A percentile compares a stretch with the other conserved stretches of the same genome.
Evolutionary conservation across 192 early-diverging fungal species (phyloP).

Genomic region (Spinellus fusiger): DNA sequence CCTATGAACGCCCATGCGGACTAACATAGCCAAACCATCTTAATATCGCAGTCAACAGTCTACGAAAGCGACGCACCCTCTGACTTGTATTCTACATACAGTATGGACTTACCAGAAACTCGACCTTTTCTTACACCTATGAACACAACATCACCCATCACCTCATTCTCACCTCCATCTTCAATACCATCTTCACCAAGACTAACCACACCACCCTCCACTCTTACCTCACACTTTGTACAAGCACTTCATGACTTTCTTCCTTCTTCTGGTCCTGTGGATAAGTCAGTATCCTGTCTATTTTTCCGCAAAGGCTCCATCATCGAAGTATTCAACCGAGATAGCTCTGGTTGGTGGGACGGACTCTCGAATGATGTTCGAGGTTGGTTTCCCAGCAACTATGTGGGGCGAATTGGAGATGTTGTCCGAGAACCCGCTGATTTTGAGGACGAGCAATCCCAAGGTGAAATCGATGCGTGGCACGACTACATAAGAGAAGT

Average conservation of each 20-base stretch:
- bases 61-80: too few relatives aligned
- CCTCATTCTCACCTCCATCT: conserved; percentile 6
- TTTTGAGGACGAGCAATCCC: conserved; percentile 30
- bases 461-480: conserved; percentile 13
- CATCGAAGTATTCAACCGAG: conserved; percentile 86
- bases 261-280: conserved; percentile 57
- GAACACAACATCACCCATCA: neutral
- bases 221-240: conserved; percentile 28
- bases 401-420: conserved; percentile 59
- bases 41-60: too few relatives aligned
- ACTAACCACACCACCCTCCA: conserved; percentile 4
- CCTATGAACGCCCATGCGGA: too few relatives aligned
- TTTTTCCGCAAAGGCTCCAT: conserved; percentile 81
- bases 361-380: conserved; percentile 69
- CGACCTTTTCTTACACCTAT: neutral
- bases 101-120: neutral
- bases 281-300: conserved; percentile 44
- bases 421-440: conserved; percentile 21
- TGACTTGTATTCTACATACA: too few relatives aligned
- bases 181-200: conserved; percentile 17
- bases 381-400: conserved; percentile 92
- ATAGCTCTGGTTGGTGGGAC: conserved; percentile 97
- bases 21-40: too few relatives aligned
- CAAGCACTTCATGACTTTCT: conserved; percentile 85
- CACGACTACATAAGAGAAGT: neutral